Percentiles rank a stretch among this genome's conserved stretches.
These are phyloP conservation scores for Paramecium sexaurelia DNA, from an alignment of 73 alveolate genomes.

Conservation along the genomic window DNA sequence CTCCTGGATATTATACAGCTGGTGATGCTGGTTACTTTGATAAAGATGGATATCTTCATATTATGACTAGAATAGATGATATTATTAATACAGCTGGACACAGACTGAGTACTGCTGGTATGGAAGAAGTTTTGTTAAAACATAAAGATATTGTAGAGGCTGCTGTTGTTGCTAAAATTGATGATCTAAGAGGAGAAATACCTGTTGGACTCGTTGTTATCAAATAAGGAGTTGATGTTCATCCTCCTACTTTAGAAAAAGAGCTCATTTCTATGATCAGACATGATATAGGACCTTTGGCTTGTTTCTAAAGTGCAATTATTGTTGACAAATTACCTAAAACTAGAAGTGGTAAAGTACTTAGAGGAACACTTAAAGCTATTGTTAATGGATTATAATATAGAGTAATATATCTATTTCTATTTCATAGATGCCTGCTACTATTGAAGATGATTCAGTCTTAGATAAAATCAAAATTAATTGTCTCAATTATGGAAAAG, in stretches of 20 bases:
- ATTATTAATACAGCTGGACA: slow-evolving; percentile 95
- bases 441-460: slow-evolving; percentile 66
- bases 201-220: slow-evolving; percentile 95
- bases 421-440: slow-evolving; percentile 58
- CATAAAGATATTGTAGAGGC: slow-evolving; percentile 93
- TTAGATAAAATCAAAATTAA: slow-evolving; percentile 48
- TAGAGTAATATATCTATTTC: background rate
- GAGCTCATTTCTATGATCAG: slow-evolving; percentile 78
- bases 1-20: slow-evolving; percentile 93
- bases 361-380: slow-evolving; percentile 82
- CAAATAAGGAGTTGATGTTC: slow-evolving; percentile 76
- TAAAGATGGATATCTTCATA: slow-evolving; percentile 81
- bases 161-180: slow-evolving; percentile 95
- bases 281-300: slow-evolving; percentile 92
- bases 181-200: slow-evolving; percentile 94
- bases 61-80: slow-evolving; percentile 91
- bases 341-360: slow-evolving; percentile 97
- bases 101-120: slow-evolving; percentile 85
- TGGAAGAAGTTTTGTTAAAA: slow-evolving; percentile 84
- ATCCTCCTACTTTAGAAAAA: slow-evolving; percentile 63
- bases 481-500: slow-evolving; percentile 53
- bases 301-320: slow-evolving; percentile 79
- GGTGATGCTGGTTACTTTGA: slow-evolving; percentile 97
- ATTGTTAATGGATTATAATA: slow-evolving; percentile 74
- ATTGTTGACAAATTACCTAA: slow-evolving; percentile 95